These are phyloP conservation scores for Drechmeria coniospora DNA, from an alignment of 2,329 filamentous ascomycete genomes.

Conservation along the genomic window DNA sequence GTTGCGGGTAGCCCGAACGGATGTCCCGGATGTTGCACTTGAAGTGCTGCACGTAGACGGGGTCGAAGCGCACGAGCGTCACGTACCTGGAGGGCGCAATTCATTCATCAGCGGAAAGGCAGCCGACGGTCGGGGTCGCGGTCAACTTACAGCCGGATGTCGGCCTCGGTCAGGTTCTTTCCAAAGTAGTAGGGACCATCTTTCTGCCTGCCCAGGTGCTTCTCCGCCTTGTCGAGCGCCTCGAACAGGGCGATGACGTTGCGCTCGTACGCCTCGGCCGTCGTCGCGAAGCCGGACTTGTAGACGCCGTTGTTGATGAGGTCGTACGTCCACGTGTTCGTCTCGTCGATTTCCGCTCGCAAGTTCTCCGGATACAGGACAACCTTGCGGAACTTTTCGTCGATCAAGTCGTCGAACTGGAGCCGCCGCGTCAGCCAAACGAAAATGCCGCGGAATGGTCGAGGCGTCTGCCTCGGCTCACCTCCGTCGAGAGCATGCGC, in stretches of 20 bases:
- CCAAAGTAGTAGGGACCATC: slow-evolving; percentile 62
- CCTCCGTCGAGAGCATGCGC: slow-evolving; percentile 70
- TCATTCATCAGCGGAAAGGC: too few species aligned
- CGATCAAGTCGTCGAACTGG: slow-evolving; percentile 58
- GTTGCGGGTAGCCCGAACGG: slow-evolving; percentile 62
- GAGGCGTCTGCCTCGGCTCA: too few species aligned
- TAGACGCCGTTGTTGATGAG: slow-evolving; percentile 58
- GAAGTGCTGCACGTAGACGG: slow-evolving; percentile 77
- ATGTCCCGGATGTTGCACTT: slow-evolving; percentile 80
- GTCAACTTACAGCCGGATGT: slow-evolving; percentile 49
- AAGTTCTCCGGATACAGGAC: slow-evolving; percentile 54
- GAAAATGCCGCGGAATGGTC: too few species aligned
- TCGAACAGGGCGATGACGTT: slow-evolving; percentile 58
- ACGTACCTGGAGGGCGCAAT: slow-evolving; percentile 31
- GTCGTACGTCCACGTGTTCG: slow-evolving; percentile 70
- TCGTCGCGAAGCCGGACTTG: slow-evolving; percentile 71
- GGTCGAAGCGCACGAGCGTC: slow-evolving; percentile 60
- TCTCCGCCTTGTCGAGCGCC: slow-evolving; percentile 62
- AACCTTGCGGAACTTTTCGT: slow-evolving; percentile 40
- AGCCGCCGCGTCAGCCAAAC: too few species aligned
- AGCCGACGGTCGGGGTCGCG: background rate
- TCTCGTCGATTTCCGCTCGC: slow-evolving; percentile 54
- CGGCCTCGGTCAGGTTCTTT: slow-evolving; percentile 60
- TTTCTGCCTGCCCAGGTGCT: slow-evolving; percentile 38
- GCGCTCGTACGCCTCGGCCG: slow-evolving; percentile 66